Evolutionary conservation across 805 yeast genomes (phyloP).

Genomic region (Monosporozyma aerobia): DNA sequence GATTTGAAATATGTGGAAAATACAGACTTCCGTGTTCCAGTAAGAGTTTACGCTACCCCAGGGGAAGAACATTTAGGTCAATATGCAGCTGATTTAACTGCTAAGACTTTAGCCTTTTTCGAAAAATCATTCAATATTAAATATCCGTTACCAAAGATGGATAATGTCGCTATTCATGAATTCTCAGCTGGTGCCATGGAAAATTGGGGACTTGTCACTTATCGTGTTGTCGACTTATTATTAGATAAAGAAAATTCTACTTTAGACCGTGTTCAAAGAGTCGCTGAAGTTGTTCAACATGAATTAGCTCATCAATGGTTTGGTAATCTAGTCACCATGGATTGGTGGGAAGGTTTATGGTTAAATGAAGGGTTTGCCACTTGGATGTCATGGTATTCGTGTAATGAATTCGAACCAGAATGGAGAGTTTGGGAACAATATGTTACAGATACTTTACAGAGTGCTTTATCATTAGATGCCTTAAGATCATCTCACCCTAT

Average conservation of each 20-base stretch:
- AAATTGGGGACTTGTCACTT: constrained; percentile 74
- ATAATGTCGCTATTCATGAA: constrained; percentile 75
- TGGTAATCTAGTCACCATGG: constrained; percentile 85
- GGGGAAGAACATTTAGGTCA: constrained; percentile 65
- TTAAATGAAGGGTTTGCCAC: constrained; percentile 85
- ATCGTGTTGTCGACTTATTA: constrained; percentile 65
- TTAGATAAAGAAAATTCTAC: constrained; percentile 65
- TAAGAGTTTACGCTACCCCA: constrained; percentile 72
- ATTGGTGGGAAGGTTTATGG: constrained; percentile 89
- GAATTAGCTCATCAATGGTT: constrained; percentile 92
- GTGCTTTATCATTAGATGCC: constrained; percentile 66
- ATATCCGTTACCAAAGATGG: constrained; percentile 74
- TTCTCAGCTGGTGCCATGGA: constrained; percentile 88
- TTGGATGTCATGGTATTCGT: constrained; percentile 84
- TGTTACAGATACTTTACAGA: constrained; percentile 67
- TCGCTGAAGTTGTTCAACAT: constrained; percentile 79
- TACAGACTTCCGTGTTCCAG: constrained; percentile 59
- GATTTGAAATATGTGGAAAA: constrained; percentile 68
- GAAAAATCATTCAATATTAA: constrained; percentile 65
- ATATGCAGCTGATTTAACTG: constrained; percentile 66
- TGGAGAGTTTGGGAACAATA: constrained; percentile 85
- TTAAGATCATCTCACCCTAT: constrained; percentile 80
- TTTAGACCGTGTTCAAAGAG: constrained; percentile 56
- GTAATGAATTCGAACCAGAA: constrained; percentile 66
- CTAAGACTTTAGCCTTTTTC: constrained; percentile 64